Conservation (phyloP, 2,329 filamentous ascomycete genomes). For the Aureobasidium melanogenum region DNA sequence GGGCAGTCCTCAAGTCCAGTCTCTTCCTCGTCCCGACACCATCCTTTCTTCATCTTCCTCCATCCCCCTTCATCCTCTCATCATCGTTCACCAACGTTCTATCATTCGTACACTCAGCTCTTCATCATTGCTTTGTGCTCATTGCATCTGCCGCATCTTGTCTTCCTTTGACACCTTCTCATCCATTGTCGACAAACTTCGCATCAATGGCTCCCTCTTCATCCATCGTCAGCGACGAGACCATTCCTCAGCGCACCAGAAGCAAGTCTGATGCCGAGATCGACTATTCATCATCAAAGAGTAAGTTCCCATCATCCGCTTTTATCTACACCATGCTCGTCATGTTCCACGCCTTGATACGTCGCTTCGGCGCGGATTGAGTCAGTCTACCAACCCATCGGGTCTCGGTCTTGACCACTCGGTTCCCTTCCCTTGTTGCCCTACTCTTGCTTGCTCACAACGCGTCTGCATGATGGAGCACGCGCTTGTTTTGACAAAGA, state of each 20-base stretch:
- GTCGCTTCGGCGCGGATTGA: neutral
- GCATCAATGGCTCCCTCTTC: conserved; percentile 1
- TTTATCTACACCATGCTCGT: neutral
- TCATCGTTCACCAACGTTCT: neutral
- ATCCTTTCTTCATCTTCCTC: neutral
- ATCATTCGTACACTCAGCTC: neutral
- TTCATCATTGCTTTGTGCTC: conserved; percentile 1
- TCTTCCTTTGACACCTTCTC: neutral
- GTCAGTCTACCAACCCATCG: neutral
- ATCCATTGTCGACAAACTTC: neutral
- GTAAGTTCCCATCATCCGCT: neutral
- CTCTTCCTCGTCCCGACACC: neutral
- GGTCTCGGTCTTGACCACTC: neutral
- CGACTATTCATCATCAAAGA: neutral
- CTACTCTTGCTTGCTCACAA: neutral
- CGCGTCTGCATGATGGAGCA: neutral
- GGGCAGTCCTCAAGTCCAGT: neutral
- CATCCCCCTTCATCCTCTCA: neutral
- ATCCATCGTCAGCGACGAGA: neutral
- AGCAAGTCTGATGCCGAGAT: neutral
- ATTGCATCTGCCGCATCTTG: neutral
- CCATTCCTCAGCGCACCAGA: neutral
- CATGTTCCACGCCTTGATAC: neutral
- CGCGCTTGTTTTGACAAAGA: neutral
- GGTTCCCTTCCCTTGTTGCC: neutral